These are phyloP conservation scores for Aaosphaeria pasadenensis DNA, from an alignment of 2,329 filamentous ascomycete genomes.

Conservation along the genomic window DNA sequence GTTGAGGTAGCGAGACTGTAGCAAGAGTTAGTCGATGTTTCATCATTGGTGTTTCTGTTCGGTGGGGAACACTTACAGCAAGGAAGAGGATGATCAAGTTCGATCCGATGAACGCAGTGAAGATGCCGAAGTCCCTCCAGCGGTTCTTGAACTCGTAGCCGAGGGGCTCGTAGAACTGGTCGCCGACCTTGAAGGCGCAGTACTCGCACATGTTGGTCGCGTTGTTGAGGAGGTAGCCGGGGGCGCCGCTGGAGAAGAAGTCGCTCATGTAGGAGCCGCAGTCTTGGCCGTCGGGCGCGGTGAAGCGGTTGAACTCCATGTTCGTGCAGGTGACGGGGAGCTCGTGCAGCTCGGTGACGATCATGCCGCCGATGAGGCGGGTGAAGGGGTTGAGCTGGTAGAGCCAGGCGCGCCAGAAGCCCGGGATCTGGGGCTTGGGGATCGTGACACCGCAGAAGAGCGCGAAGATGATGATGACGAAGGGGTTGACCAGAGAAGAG, in stretches of 20 bases:
- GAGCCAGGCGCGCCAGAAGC: conserved; percentile 76
- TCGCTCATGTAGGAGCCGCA: conserved; percentile 73
- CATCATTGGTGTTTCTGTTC: neutral
- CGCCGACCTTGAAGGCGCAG: conserved; percentile 76
- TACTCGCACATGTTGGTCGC: conserved; percentile 69
- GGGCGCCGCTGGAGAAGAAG: conserved; percentile 67
- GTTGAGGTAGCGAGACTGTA: conserved; percentile 42
- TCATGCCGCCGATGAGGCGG: conserved; percentile 74
- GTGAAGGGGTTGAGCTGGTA: conserved; percentile 84
- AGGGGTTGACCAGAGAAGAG: conserved; percentile 75
- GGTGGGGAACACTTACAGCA: conserved; percentile 42
- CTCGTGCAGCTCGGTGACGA: conserved; percentile 72
- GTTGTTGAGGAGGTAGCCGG: conserved; percentile 69
- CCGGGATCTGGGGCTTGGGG: conserved; percentile 71
- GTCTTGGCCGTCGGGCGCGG: conserved; percentile 60
- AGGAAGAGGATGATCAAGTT: conserved; percentile 67
- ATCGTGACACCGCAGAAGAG: conserved; percentile 88
- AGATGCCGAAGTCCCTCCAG: conserved; percentile 83
- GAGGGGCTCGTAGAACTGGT: conserved; percentile 73
- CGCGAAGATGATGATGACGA: conserved; percentile 77
- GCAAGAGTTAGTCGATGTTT: conserved; percentile 7
- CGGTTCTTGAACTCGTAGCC: conserved; percentile 64
- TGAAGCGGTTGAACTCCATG: conserved; percentile 66
- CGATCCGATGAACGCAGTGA: conserved; percentile 69
- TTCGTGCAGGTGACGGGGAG: conserved; percentile 59